Evolutionary conservation across 177 flowering plant genomes (phyloP).

Genomic region (Vitis hybrid): DNA sequence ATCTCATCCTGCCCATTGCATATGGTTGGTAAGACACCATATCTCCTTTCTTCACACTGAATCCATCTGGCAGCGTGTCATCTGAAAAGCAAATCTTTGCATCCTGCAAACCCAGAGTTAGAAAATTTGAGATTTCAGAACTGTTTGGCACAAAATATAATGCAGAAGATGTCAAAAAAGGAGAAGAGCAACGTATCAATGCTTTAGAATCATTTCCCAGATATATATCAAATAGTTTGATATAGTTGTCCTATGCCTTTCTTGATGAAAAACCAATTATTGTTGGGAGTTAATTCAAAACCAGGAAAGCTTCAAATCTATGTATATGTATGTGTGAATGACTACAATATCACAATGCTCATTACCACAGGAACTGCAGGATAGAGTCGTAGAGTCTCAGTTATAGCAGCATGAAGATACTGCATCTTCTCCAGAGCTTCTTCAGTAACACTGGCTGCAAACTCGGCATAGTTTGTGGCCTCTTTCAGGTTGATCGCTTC

Average conservation of each 20-base stretch:
- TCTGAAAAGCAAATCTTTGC: slow-evolving; percentile 63
- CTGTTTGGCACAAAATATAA: neutral
- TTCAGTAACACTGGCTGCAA: slow-evolving; percentile 35
- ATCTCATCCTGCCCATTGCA: slow-evolving; percentile 84
- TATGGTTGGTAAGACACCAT: slow-evolving; percentile 64
- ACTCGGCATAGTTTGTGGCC: slow-evolving; percentile 13
- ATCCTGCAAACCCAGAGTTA: slow-evolving; percentile 29
- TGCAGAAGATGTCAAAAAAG: neutral
- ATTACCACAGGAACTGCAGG: slow-evolving; percentile 55
- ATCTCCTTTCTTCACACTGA: slow-evolving; percentile 65
- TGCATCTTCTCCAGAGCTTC: slow-evolving; percentile 38
- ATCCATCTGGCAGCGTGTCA: slow-evolving; percentile 82
- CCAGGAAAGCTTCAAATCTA: too few relatives aligned
- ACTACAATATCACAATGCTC: too few relatives aligned
- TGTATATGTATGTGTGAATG: too few relatives aligned
- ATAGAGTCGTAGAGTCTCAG: slow-evolving; percentile 61
- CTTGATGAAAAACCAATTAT: too few relatives aligned
- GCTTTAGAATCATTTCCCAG: neutral
- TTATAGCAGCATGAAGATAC: slow-evolving; percentile 57
- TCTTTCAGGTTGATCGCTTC: slow-evolving; percentile 18
- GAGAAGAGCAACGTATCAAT: neutral
- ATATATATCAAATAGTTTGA: too few relatives aligned
- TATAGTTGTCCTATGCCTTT: too few relatives aligned
- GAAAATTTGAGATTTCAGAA: neutral
- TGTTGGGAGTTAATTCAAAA: too few relatives aligned